Conservation (phyloP, 2,329 filamentous ascomycete species). For the Tolypocladium amazonense region DNA sequence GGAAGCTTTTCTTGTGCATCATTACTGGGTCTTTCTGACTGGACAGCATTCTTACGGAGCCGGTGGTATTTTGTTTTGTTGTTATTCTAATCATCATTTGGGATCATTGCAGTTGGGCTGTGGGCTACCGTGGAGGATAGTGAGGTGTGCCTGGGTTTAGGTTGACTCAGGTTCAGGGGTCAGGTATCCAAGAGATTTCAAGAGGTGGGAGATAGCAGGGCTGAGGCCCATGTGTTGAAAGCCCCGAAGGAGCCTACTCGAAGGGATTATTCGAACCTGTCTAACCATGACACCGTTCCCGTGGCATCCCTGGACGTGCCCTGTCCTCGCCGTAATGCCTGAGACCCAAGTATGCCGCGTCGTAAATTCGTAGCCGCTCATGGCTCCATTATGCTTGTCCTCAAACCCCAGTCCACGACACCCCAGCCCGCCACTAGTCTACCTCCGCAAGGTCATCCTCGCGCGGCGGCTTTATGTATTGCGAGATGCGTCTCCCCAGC, state of each 20-base stretch:
- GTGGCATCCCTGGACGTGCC: background rate
- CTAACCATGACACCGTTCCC: background rate
- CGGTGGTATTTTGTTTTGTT: background rate
- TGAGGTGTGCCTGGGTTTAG: background rate
- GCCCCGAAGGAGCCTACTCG: background rate
- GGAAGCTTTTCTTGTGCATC: background rate
- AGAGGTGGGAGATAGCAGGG: background rate
- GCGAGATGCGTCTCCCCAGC: constrained; percentile 4
- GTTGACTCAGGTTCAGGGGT: background rate
- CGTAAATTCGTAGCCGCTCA: background rate
- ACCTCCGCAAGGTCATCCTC: background rate
- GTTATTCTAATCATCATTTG: background rate
- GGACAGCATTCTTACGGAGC: background rate
- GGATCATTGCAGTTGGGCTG: background rate
- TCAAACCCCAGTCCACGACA: background rate
- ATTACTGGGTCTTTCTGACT: background rate
- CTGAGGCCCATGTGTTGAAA: background rate
- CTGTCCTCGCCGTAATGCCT: background rate
- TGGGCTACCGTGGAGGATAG: background rate
- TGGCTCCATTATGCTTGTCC: background rate
- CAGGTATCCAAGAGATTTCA: background rate
- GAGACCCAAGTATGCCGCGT: background rate
- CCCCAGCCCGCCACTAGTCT: background rate
- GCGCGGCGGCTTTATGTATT: constrained; percentile 9
- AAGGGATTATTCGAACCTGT: background rate